Percentiles rank a stretch among this genome's conserved stretches.
These are phyloP conservation scores for Cyberlindnera americana DNA, from an alignment of 805 yeast species.

Conservation along the genomic window DNA sequence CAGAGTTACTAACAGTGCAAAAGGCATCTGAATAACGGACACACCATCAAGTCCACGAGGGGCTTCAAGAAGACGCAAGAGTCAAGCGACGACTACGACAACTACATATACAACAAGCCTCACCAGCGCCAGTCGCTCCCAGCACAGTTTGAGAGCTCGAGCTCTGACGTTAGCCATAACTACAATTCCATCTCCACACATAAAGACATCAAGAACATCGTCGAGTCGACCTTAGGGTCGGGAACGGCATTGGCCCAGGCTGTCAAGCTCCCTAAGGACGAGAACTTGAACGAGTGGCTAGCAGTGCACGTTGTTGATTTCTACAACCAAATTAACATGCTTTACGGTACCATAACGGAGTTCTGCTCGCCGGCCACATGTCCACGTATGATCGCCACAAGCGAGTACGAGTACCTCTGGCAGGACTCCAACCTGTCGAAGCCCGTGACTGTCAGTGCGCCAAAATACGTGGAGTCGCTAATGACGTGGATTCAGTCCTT, in stretches of 20 bases:
- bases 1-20: conserved; percentile 9
- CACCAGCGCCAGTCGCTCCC: conserved; percentile 13
- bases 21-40: conserved; percentile 42
- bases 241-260: conserved; percentile 90
- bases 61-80: conserved; percentile 38
- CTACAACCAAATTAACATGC: conserved; percentile 93
- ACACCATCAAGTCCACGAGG: conserved; percentile 43
- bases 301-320: conserved; percentile 98
- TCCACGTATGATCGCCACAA: conserved; percentile 97
- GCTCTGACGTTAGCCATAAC: conserved; percentile 2
- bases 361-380: conserved; percentile 94
- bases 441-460: conserved; percentile 89
- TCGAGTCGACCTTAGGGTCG: conserved; percentile 93
- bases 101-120: conserved; percentile 16
- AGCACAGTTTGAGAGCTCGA: conserved; percentile 2
- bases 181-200: conserved; percentile 49
- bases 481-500: conserved; percentile 96
- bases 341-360: conserved; percentile 92
- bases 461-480: conserved; percentile 88
- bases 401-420: conserved; percentile 96
- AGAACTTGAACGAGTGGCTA: conserved; percentile 88
- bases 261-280: conserved; percentile 89
- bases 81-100: not conserved
- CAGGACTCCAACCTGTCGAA: conserved; percentile 68
- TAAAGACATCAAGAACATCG: conserved; percentile 77